Base-by-base conservation (phyloP, 2,329 filamentous ascomycete genomes). In the Zopfia rhizophila region DNA sequence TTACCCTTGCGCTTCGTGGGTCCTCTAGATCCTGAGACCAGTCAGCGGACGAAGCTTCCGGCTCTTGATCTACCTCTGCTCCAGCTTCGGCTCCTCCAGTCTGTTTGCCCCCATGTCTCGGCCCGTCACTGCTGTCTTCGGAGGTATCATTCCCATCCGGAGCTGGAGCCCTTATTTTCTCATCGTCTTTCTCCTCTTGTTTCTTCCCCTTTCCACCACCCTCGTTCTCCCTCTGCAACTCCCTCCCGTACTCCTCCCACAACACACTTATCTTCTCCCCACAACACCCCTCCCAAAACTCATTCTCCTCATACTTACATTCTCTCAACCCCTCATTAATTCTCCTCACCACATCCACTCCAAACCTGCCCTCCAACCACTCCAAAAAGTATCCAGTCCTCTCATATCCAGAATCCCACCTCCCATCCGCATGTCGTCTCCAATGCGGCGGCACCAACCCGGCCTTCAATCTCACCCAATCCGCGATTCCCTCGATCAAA, bases 331-430 rank as follows among this genome's bases (percentile, higher is more conserved):
- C 82, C 63, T 85, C 87, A 63, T 95, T 82, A 37, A 94, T 70
- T 45, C 76, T 79, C 44, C 82, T 68, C 4, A 81, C 77, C 32
- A 73, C 72, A 19, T 78, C 78, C n/a, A 56, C 54, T 1, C 78
- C 79, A 53, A 73, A 88, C 35, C 79, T 79, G 24, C 76, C 70
- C 73, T 97, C 92, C 33, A 97, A 74, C 75, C 90, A 96, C 42
- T 94, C 86, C 38, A 97, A 74, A 60, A 97, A 97, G 70, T 90
- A 97, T 1, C 87, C 94, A 5, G 93, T 97, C 56, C 88, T 83
- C 75, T 97, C 88, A 72, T 97, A 97, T 0, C 92, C 92, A 27
- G 80, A 82, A 70, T 96, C 91, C 92, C 92, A 97, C n/a, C 81
- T 79, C 13, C 82, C 81, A 13, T 78, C 74, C 3, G 69, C 68